These are phyloP conservation scores for Hibiscus mutabilis DNA, from an alignment of 345 rosid species.

Conservation along the genomic window DNA sequence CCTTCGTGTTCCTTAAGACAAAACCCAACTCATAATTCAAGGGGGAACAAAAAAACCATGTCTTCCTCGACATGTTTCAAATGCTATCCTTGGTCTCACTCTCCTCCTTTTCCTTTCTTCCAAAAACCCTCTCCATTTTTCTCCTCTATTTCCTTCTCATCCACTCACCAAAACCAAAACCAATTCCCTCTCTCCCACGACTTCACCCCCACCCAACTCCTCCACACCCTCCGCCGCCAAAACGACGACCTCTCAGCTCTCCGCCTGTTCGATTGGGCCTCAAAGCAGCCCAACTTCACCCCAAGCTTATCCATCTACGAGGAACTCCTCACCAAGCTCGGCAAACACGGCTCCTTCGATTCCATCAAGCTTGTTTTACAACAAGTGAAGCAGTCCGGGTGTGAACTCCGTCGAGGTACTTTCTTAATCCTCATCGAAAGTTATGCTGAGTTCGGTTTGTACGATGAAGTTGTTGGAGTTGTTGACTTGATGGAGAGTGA, in stretches of 20 bases:
- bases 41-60: conserved; percentile 20
- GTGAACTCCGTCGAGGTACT: conserved; percentile 33
- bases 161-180: conserved; percentile 27
- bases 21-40: not conserved
- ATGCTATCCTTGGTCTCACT: conserved; percentile 42
- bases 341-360: conserved; percentile 60
- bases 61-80: conserved; percentile 51
- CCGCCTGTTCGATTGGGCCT: conserved; percentile 55
- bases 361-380: conserved; percentile 49
- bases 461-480: conserved; percentile 43
- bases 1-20: not conserved
- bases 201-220: conserved; percentile 64
- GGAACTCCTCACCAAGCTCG: conserved; percentile 60
- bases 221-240: conserved; percentile 68
- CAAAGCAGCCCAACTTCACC: conserved; percentile 66
- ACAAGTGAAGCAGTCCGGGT: conserved; percentile 44
- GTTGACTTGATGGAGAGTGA: conserved; percentile 53
- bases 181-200: conserved; percentile 35
- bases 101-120: conserved; percentile 24
- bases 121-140: conserved; percentile 20
- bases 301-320: conserved; percentile 49
- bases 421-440: conserved; percentile 53
- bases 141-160: conserved; percentile 29
- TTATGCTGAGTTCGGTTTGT: conserved; percentile 51
- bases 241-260: conserved; percentile 62